phyloP scores from a whole-genome alignment of 208 protist genomes.

The Tritrichomonas musculus region DNA sequence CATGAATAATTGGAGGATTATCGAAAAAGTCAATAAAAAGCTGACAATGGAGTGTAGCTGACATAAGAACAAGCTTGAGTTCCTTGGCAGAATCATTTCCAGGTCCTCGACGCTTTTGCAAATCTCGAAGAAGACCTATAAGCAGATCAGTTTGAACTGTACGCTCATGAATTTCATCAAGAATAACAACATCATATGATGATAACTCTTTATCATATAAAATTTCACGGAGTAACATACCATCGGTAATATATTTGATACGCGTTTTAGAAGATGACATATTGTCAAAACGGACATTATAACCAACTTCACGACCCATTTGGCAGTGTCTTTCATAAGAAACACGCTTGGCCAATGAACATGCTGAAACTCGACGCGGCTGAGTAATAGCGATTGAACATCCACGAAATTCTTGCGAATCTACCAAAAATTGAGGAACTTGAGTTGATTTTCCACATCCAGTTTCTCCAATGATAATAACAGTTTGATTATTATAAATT shows the following conservation, averaged over 20 bases:
- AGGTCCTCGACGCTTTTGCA: background rate
- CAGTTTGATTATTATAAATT: conserved; percentile 49
- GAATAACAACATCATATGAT: conserved; percentile 88
- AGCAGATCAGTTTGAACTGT: conserved; percentile 77
- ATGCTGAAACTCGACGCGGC: conserved; percentile 67
- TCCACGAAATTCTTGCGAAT: conserved; percentile 45
- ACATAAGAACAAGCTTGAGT: conserved; percentile 47
- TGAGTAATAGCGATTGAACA: conserved; percentile 64
- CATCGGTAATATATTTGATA: conserved; percentile 62
- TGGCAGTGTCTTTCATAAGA: conserved; percentile 54
- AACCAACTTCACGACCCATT: conserved; percentile 54
- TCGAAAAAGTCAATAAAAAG: conserved; percentile 90
- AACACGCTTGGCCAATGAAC: conserved; percentile 62
- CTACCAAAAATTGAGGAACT: conserved; percentile 70
- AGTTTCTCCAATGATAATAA: conserved; percentile 65
- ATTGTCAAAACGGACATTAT: conserved; percentile 64
- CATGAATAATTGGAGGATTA: conserved; percentile 64
- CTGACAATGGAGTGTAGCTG: conserved; percentile 38
- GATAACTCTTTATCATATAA: conserved; percentile 72
- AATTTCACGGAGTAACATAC: conserved; percentile 61
- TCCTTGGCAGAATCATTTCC: no score
- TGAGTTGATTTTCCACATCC: conserved; percentile 73
- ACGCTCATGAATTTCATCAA: conserved; percentile 94
- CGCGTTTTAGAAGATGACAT: conserved; percentile 45
- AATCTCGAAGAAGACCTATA: conserved; percentile 63